Conservation (phyloP, 2,329 filamentous ascomycete species). For the Metarhizium robertsii region DNA sequence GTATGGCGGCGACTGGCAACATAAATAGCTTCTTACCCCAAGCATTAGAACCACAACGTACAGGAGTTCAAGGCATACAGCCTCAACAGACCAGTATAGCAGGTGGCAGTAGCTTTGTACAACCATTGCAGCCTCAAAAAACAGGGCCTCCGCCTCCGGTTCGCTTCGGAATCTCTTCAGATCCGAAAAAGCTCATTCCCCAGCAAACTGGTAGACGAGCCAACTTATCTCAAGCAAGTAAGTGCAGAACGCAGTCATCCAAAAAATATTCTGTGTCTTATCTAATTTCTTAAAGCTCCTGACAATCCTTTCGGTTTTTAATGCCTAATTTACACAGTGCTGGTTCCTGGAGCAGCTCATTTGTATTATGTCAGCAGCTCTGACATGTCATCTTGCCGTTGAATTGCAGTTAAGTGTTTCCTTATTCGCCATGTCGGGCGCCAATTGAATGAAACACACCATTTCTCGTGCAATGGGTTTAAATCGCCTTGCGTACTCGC, state of each 20-base stretch:
- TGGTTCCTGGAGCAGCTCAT: neutral
- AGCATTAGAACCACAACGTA: conserved; percentile 50
- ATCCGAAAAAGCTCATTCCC: conserved; percentile 66
- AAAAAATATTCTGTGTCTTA: neutral
- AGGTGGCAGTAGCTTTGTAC: conserved; percentile 42
- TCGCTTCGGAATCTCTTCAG: conserved; percentile 70
- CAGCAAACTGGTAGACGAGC: conserved; percentile 86
- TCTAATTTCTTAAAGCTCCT: conserved; percentile 27
- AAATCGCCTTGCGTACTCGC: neutral
- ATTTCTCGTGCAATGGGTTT: neutral
- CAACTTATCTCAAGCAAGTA: conserved; percentile 91
- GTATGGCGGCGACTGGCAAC: conserved; percentile 29
- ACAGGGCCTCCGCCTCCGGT: conserved; percentile 71
- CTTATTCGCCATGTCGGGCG: neutral
- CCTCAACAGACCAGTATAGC: conserved; percentile 42
- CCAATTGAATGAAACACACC: neutral
- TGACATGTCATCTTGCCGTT: neutral
- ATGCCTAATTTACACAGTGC: neutral
- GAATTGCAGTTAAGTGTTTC: neutral
- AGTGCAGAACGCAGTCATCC: conserved; percentile 35
- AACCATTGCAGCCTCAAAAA: conserved; percentile 36
- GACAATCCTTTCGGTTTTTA: conserved; percentile 46
- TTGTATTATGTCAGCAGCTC: neutral
- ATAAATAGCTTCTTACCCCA: conserved; percentile 51
- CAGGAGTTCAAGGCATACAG: conserved; percentile 39